Percentiles rank a stretch among this genome's conserved stretches.
These are phyloP conservation scores for Canavalia gladiata DNA, from an alignment of 306 rosid genomes.

Conservation along the genomic window DNA sequence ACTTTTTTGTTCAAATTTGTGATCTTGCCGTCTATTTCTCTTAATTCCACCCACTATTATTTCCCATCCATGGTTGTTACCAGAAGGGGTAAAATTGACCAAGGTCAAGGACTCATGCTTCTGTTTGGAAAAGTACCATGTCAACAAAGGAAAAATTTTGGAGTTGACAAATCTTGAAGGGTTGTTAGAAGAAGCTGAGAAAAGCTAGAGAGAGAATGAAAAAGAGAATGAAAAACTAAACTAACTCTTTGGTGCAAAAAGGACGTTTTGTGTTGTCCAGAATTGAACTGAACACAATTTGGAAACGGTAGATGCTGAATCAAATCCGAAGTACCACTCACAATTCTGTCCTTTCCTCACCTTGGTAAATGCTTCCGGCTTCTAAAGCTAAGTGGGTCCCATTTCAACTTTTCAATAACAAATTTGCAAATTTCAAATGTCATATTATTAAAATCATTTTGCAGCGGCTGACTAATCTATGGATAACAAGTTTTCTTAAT, in stretches of 20 bases:
- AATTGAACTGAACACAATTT: conserved; percentile 9
- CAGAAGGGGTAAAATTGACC: not conserved
- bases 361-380: not conserved
- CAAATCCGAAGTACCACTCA: not conserved
- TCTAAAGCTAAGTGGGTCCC: not conserved
- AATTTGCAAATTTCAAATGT: no score
- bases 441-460: no score
- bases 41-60: not conserved
- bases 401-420: not conserved
- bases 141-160: not conserved
- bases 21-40: conserved; percentile 5
- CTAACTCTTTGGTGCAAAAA: not conserved
- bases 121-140: not conserved
- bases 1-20: not conserved
- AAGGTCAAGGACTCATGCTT: conserved; percentile 28
- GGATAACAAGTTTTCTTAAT: not conserved
- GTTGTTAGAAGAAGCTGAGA: not conserved
- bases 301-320: conserved; percentile 27
- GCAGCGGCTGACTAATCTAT: not conserved
- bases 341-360: not conserved
- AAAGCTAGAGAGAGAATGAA: not conserved
- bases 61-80: not conserved
- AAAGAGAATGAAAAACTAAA: conserved; percentile 13
- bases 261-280: not conserved
- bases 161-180: conserved; percentile 48